phyloP scores from a whole-genome alignment of 805 yeast genomes.

The Scheffersomyces stipitis region DNA sequence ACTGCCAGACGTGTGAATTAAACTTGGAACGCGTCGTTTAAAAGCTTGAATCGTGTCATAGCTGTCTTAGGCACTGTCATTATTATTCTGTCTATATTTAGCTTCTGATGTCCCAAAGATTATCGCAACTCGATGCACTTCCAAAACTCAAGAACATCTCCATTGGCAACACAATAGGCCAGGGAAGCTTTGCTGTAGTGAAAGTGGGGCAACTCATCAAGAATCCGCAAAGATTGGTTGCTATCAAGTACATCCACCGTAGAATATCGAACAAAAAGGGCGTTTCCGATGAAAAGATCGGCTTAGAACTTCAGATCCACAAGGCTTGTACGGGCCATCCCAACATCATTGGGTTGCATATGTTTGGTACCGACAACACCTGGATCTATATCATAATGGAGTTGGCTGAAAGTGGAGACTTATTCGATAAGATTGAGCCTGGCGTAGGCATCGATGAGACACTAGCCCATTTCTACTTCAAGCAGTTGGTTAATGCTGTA shows the following conservation, averaged over 20 bases:
- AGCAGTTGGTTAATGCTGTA: constrained; percentile 62
- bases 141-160: not conserved
- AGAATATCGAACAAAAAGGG: not conserved
- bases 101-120: not conserved
- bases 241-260: constrained; percentile 1
- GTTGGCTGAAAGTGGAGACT: constrained; percentile 71
- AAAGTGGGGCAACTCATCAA: not conserved
- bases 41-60: too few relatives aligned
- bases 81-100: too few relatives aligned
- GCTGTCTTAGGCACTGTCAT: too few relatives aligned
- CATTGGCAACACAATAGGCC: not conserved
- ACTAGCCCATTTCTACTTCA: constrained; percentile 67
- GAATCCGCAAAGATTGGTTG: not conserved
- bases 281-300: not conserved
- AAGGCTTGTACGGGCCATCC: constrained; percentile 57
- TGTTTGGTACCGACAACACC: constrained; percentile 51
- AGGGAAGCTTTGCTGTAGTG: constrained; percentile 1
- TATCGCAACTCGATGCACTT: not conserved
- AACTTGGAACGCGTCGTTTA: too few relatives aligned
- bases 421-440: constrained; percentile 77
- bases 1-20: too few relatives aligned
- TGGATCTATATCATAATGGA: constrained; percentile 71
- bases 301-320: constrained; percentile 38
- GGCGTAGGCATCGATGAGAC: constrained; percentile 67
- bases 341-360: constrained; percentile 56